phyloP scores from a whole-genome alignment of 2,329 filamentous ascomycete genomes.

The Trichoderma sp. region DNA sequence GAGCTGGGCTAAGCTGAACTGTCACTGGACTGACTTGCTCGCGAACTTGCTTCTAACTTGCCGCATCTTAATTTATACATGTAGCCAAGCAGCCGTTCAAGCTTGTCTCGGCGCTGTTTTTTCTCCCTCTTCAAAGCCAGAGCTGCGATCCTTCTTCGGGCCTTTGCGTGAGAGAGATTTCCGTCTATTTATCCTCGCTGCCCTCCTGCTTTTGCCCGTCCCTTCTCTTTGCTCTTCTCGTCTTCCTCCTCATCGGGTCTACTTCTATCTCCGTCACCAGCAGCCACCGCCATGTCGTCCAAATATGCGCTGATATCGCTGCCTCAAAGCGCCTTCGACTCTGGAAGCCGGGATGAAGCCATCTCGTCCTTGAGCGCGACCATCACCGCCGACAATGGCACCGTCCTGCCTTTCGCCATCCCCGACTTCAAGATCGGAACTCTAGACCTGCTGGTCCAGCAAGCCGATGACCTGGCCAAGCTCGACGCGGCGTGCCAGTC shows the following conservation, averaged over 20 bases:
- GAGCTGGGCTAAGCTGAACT: constrained; percentile 11
- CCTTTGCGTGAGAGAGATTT: not conserved
- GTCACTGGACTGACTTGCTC: constrained; percentile 14
- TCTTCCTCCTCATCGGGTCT: constrained; percentile 5
- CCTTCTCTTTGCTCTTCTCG: not conserved
- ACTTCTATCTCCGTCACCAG: constrained; percentile 11
- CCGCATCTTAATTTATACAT: not conserved
- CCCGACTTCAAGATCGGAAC: constrained; percentile 98
- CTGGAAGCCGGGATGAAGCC: constrained; percentile 76
- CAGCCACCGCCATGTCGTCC: constrained; percentile 41
- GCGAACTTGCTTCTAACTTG: not conserved
- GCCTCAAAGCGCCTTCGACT: constrained; percentile 81
- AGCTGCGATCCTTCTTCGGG: not conserved
- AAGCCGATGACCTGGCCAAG: constrained; percentile 92
- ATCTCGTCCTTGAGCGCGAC: constrained; percentile 71
- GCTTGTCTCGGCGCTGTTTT: not conserved
- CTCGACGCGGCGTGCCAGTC: constrained; percentile 75
- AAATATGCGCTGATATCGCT: constrained; percentile 90
- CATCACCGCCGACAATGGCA: constrained; percentile 71
- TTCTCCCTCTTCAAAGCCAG: not conserved
- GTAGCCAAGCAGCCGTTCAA: not conserved
- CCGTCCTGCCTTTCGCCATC: constrained; percentile 73
- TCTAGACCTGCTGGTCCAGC: constrained; percentile 88
- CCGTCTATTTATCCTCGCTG: not conserved
- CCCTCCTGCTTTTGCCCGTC: not conserved